Evolutionary conservation across 2,329 filamentous ascomycete genomes (phyloP).

Genomic region (Phoma sp.): DNA sequence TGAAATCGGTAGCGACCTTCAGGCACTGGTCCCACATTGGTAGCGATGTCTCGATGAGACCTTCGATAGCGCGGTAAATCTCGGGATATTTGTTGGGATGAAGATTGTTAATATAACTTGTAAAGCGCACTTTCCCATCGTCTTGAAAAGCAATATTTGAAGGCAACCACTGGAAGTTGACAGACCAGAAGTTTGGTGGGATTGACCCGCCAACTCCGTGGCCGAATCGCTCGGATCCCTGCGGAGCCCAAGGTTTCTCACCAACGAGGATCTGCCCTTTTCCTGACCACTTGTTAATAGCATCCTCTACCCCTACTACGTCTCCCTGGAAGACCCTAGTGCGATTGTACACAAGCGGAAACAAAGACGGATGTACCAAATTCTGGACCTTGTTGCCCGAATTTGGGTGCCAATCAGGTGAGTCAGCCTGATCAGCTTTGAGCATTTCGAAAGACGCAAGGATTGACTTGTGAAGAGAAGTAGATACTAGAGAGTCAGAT

Average conservation of each 20-base stretch:
- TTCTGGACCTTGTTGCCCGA: slow-evolving; percentile 57
- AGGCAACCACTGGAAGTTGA: slow-evolving; percentile 57
- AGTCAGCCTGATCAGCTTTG: slow-evolving; percentile 55
- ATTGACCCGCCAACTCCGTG: slow-evolving; percentile 12
- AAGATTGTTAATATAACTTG: slow-evolving; percentile 59
- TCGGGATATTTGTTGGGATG: slow-evolving; percentile 48
- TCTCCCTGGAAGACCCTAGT: slow-evolving; percentile 15
- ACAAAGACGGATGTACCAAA: slow-evolving; percentile 69
- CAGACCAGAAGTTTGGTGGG: slow-evolving; percentile 35
- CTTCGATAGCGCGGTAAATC: slow-evolving; percentile 26
- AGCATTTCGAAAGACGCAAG: slow-evolving; percentile 53
- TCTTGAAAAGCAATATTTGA: slow-evolving; percentile 52
- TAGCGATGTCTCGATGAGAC: not conserved
- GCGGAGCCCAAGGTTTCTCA: not conserved
- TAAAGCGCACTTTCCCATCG: slow-evolving; percentile 46
- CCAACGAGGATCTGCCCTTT: slow-evolving; percentile 32
- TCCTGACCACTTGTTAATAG: slow-evolving; percentile 34
- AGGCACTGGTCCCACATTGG: slow-evolving; percentile 1
- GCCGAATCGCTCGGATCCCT: not conserved
- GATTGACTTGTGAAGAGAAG: slow-evolving; percentile 50
- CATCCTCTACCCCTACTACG: slow-evolving; percentile 37
- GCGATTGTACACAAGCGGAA: slow-evolving; percentile 61
- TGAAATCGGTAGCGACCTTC: not conserved
- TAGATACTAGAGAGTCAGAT: slow-evolving; percentile 55
- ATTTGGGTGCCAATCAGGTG: slow-evolving; percentile 66